Conservation (phyloP, 495 filamentous ascomycete species). For the Melanomma pulvis-pyrius region DNA sequence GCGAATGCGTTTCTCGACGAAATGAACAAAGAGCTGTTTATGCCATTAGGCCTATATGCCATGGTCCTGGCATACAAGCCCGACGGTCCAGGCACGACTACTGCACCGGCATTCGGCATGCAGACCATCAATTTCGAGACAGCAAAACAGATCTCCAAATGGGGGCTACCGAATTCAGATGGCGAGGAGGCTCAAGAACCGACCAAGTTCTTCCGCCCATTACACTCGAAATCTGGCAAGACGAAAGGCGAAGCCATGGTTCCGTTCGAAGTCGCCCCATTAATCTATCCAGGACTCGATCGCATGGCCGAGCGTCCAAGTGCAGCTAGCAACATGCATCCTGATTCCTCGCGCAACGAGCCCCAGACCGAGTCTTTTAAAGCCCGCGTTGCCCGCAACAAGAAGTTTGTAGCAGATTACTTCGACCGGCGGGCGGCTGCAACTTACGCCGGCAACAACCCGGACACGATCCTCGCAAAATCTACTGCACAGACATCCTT, state of each 20-base stretch:
- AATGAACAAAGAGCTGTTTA: constrained; percentile 11
- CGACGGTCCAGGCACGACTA: constrained; percentile 1
- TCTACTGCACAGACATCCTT: constrained; percentile 6
- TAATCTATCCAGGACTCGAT: constrained; percentile 15
- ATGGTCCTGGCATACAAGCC: constrained; percentile 6
- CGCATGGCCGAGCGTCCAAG: background rate
- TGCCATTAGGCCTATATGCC: constrained; percentile 4
- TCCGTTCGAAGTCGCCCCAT: constrained; percentile 15
- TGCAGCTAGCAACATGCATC: too few relatives aligned
- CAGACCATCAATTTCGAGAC: constrained; percentile 18
- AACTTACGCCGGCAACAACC: constrained; percentile 22
- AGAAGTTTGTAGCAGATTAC: constrained; percentile 18
- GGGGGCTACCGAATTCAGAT: constrained; percentile 15
- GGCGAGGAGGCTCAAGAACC: background rate
- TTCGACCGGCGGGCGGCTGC: constrained; percentile 20
- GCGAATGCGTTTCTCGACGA: constrained; percentile 8
- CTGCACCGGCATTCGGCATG: constrained; percentile 1
- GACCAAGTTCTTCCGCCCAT: constrained; percentile 7
- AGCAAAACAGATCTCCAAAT: constrained; percentile 18
- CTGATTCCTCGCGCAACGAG: background rate
- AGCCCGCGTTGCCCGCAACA: constrained; percentile 14
- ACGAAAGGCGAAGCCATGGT: constrained; percentile 1
- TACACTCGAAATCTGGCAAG: constrained; percentile 3
- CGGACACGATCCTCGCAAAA: constrained; percentile 11
- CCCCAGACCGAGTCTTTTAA: constrained; percentile 23